These are phyloP conservation scores for Apiotrichum akiyoshidainum DNA, from an alignment of 1,284 basidiomycete genomes.

Conservation along the genomic window DNA sequence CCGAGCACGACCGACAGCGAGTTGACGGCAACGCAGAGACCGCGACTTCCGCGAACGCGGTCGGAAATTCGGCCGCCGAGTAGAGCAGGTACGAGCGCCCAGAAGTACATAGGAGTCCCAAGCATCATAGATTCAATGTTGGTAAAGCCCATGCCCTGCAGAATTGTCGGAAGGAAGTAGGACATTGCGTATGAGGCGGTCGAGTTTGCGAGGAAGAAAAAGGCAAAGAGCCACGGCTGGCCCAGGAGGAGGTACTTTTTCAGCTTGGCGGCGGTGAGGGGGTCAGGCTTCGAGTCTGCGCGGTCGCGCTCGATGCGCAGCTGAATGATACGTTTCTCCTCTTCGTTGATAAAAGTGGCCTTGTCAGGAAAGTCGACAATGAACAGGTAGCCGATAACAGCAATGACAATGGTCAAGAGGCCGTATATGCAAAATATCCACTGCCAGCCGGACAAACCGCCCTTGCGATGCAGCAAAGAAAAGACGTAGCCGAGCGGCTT, in stretches of 20 bases:
- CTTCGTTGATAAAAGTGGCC: slow-evolving; percentile 10
- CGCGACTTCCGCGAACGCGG: slow-evolving; percentile 19
- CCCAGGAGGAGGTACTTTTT: slow-evolving; percentile 44
- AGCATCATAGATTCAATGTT: slow-evolving; percentile 41
- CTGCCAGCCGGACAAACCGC: slow-evolving; percentile 11
- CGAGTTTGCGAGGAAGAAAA: slow-evolving; percentile 43
- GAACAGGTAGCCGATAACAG: neutral
- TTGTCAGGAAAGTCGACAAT: slow-evolving; percentile 16
- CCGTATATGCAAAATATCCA: slow-evolving; percentile 3
- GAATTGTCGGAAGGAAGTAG: slow-evolving; percentile 52
- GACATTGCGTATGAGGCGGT: slow-evolving; percentile 21
- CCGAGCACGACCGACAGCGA: slow-evolving; percentile 10
- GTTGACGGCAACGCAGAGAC: slow-evolving; percentile 12
- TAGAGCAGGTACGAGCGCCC: slow-evolving; percentile 45
- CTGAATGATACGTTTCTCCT: slow-evolving; percentile 7
- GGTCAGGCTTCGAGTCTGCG: slow-evolving; percentile 49
- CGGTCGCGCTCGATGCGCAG: slow-evolving; percentile 18
- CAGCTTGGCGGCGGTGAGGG: slow-evolving; percentile 42
- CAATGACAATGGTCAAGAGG: slow-evolving; percentile 3
- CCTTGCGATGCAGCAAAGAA: slow-evolving; percentile 8
- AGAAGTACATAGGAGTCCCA: slow-evolving; percentile 50
- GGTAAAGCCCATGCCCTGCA: slow-evolving; percentile 48
- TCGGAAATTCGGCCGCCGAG: slow-evolving; percentile 35
- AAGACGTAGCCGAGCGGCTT: slow-evolving; percentile 13
- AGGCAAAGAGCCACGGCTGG: slow-evolving; percentile 52